Evolutionary conservation across 106 monocot genomes (phyloP), one percentile per base, ranked within the genome.

Genomic region (Posidonia australis): DNA sequence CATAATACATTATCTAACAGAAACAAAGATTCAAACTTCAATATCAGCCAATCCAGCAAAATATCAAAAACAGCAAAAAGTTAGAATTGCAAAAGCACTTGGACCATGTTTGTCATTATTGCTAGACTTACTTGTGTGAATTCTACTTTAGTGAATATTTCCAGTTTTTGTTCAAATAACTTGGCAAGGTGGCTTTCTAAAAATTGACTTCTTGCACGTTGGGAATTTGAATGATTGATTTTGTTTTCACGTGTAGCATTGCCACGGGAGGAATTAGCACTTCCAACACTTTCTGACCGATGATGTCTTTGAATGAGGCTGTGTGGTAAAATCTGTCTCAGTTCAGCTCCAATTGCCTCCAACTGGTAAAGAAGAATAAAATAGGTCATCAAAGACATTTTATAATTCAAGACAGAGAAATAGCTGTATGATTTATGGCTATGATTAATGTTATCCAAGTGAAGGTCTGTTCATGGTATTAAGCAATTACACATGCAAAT

Each of bases 91-190:
- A 54, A 22, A 54, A 20, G 53, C 22, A 54, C 19, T 24, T 24
- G 10, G 53, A 54, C 20, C 11, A 22, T 24, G 10, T 13, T 54
- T 24, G 23, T 22, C 1, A 54, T 52, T 54, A 20, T 25, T 42
- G 9, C 1, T 44, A 43, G 56, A 48, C 29, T 70, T 58, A 87
- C 94, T 76, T 96, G 84, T 69, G 90, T 90, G 67, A 80, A 82
- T 77, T 96, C 87, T 64, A 96, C 77, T 90, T 96, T 96, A 51
- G 94, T 96, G 69, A 96, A 90, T 59, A 96, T 96, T 55, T 96
- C 94, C 86, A 96, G 80, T 72, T 96, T 96, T 69, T 96, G 94
- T 84, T 96, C 94, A 61, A 96, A 96, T 66, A 96, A 77, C 74
- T 90, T 96, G 7, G 94, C 94, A 48, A 96, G 89, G 68, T 96